These are phyloP conservation scores for Gentiana dahurica DNA, from an alignment of 257 asterid genomes.

Conservation along the genomic window DNA sequence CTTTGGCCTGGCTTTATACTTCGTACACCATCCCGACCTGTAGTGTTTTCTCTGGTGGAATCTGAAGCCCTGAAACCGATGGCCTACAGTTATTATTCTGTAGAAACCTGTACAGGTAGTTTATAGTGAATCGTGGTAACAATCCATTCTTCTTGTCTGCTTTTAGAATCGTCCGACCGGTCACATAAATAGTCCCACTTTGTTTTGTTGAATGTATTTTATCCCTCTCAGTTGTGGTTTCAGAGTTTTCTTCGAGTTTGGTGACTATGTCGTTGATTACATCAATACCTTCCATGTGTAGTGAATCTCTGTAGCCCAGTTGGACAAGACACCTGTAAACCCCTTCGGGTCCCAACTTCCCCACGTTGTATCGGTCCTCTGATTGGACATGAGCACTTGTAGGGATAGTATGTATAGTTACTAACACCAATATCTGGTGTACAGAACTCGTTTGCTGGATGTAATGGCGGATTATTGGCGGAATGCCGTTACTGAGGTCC, in stretches of 20 bases:
- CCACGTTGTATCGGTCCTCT: conserved; percentile 5
- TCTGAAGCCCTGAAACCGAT: not conserved
- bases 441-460: conserved; percentile 4
- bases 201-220: not conserved
- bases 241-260: not conserved
- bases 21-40: conserved; percentile 13
- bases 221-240: not conserved
- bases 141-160: conserved; percentile 4
- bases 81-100: conserved; percentile 11
- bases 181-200: conserved; percentile 4
- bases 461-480: conserved; percentile 10
- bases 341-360: conserved; percentile 7
- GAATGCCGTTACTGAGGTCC: conserved; percentile 8
- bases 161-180: conserved; percentile 7
- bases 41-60: conserved; percentile 4
- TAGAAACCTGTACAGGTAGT: conserved; percentile 5
- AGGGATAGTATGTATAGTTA: conserved; percentile 3
- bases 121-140: conserved; percentile 1
- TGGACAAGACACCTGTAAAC: conserved; percentile 13
- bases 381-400: not conserved
- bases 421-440: not conserved
- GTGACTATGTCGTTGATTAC: not conserved
- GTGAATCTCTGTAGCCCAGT: conserved; percentile 7
- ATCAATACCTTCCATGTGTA: conserved; percentile 1
- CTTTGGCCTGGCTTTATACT: not conserved